Conservation (phyloP, 2,329 filamentous ascomycete species). For the Lecanicillium sp. region DNA sequence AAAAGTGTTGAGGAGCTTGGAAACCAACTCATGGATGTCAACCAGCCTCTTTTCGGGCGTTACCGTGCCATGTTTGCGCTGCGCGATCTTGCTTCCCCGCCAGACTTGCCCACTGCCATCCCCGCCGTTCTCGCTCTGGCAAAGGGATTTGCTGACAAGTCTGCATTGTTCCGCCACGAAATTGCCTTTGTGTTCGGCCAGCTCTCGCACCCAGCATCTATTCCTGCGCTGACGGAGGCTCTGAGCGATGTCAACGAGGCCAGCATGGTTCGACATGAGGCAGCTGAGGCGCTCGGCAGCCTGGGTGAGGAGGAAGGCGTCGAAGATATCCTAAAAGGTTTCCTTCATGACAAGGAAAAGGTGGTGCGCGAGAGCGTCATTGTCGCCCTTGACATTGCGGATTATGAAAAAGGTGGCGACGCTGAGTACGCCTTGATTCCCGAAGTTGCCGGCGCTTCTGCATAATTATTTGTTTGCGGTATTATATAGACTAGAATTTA, state of each 20-base stretch:
- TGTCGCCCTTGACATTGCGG: constrained; percentile 95
- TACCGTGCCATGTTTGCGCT: constrained; percentile 98
- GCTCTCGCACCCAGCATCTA: constrained; percentile 91
- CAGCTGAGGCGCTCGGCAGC: constrained; percentile 90
- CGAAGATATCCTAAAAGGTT: constrained; percentile 73
- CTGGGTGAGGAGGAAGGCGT: constrained; percentile 91
- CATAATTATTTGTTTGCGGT: constrained; percentile 19
- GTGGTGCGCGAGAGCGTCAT: constrained; percentile 93
- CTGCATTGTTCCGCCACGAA: constrained; percentile 92
- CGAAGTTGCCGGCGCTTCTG: constrained; percentile 39
- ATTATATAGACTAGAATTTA: constrained; percentile 7
- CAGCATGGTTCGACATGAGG: constrained; percentile 97
- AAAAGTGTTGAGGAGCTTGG: constrained; percentile 68
- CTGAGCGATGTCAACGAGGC: constrained; percentile 74
- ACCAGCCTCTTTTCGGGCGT: constrained; percentile 75
- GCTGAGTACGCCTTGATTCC: constrained; percentile 89
- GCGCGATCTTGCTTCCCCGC: constrained; percentile 87
- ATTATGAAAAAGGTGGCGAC: constrained; percentile 86
- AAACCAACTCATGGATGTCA: constrained; percentile 69
- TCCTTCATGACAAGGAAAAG: constrained; percentile 83
- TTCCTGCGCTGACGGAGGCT: constrained; percentile 74
- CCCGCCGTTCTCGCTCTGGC: constrained; percentile 83
- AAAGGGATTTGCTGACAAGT: constrained; percentile 75
- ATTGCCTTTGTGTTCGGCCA: constrained; percentile 98
- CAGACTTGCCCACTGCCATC: constrained; percentile 79